These are phyloP conservation scores for Candida germanica DNA, from an alignment of 805 yeast species.

Conservation along the genomic window DNA sequence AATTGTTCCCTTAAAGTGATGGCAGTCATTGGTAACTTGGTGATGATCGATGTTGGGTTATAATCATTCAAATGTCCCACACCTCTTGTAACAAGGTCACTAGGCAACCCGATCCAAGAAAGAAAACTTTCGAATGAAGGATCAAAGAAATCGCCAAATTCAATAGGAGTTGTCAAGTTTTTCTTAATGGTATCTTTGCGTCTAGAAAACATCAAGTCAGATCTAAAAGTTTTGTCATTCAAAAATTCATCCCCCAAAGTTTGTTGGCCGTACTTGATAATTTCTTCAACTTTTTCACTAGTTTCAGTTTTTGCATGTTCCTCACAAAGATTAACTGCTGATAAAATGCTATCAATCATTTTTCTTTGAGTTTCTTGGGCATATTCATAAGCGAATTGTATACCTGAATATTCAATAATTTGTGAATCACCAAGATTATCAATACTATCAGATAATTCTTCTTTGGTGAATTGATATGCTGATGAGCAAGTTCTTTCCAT, in stretches of 20 bases:
- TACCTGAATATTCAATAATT: constrained; percentile 58
- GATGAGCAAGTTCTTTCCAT: constrained; percentile 59
- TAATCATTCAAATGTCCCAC: constrained; percentile 26
- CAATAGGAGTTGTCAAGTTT: constrained; percentile 56
- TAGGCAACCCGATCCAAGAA: constrained; percentile 41
- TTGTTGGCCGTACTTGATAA: constrained; percentile 59
- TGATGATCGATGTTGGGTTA: constrained; percentile 30
- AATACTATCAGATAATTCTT: constrained; percentile 50
- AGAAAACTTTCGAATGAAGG: constrained; percentile 64
- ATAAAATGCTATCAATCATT: constrained; percentile 63
- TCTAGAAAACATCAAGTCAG: constrained; percentile 80
- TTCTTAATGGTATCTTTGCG: constrained; percentile 60
- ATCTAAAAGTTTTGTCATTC: constrained; percentile 60
- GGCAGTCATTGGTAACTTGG: constrained; percentile 29
- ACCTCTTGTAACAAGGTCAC: constrained; percentile 24
- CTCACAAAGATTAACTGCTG: constrained; percentile 65
- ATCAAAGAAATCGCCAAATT: constrained; percentile 74
- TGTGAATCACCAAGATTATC: constrained; percentile 48
- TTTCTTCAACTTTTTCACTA: constrained; percentile 53
- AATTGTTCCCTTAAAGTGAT: constrained; percentile 27
- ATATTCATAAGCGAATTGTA: constrained; percentile 63
- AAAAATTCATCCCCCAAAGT: constrained; percentile 63
- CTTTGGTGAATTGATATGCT: constrained; percentile 60
- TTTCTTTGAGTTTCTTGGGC: constrained; percentile 66
- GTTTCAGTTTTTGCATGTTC: constrained; percentile 64